Percentiles rank a stretch among this genome's conserved stretches.
Conservation (phyloP, 148 eudicot species). For the Spergularia bocconei region DNA sequence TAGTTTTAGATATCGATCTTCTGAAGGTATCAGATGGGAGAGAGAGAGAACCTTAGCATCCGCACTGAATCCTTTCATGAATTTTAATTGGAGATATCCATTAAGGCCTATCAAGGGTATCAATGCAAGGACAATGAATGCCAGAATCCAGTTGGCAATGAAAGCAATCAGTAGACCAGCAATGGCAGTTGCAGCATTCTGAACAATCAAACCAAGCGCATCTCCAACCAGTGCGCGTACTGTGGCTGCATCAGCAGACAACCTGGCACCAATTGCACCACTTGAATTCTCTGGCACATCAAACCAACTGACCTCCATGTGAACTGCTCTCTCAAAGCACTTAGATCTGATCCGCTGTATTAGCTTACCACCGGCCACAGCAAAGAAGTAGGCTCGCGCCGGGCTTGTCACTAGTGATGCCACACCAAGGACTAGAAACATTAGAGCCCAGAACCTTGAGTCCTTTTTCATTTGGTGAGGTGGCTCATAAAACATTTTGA, state of each 20-base stretch:
- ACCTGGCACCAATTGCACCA: slow-evolving; percentile 72
- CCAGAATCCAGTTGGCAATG: slow-evolving; percentile 66
- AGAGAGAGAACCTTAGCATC: slow-evolving; percentile 58
- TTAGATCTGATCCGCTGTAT: slow-evolving; percentile 35
- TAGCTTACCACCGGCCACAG: slow-evolving; percentile 27
- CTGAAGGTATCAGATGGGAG: not conserved
- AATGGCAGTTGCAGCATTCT: slow-evolving; percentile 47
- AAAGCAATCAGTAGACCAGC: slow-evolving; percentile 67
- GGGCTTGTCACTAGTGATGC: slow-evolving; percentile 25
- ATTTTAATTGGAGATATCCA: slow-evolving; percentile 55
- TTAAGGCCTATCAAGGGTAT: slow-evolving; percentile 58
- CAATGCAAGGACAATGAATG: slow-evolving; percentile 58
- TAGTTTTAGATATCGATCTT: too few species aligned
- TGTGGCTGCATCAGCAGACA: slow-evolving; percentile 69
- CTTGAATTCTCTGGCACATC: slow-evolving; percentile 64
- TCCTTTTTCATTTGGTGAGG: slow-evolving; percentile 19
- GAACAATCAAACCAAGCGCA: slow-evolving; percentile 62
- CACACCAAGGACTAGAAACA: slow-evolving; percentile 26
- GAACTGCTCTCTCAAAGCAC: slow-evolving; percentile 59
- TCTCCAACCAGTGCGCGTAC: slow-evolving; percentile 75
- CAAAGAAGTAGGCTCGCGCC: slow-evolving; percentile 23
- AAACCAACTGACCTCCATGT: slow-evolving; percentile 76
- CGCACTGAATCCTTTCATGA: slow-evolving; percentile 64
- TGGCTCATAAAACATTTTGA: slow-evolving; percentile 25
- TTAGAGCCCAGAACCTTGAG: slow-evolving; percentile 28